These are phyloP conservation scores for Candida easanensis DNA, from an alignment of 805 yeast species.

Conservation along the genomic window DNA sequence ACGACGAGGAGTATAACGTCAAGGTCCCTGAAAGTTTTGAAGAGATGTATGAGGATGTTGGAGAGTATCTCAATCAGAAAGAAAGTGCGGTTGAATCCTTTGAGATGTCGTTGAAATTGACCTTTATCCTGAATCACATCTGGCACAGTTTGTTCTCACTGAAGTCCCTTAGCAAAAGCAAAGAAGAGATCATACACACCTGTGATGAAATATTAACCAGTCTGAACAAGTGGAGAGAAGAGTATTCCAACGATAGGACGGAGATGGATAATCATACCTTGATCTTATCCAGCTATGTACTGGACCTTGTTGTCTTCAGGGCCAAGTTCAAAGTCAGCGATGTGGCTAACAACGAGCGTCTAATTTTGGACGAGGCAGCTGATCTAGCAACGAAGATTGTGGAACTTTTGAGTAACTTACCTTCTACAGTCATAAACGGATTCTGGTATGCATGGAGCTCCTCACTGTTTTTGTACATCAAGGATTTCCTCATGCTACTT, in stretches of 20 bases:
- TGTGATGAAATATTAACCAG: constrained; percentile 2
- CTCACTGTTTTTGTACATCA: constrained; percentile 14
- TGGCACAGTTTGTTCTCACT: constrained; percentile 7
- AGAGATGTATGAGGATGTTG: constrained; percentile 7
- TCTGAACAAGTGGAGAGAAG: constrained; percentile 5
- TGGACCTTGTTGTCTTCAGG: constrained; percentile 7
- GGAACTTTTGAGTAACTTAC: neutral
- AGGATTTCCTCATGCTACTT: constrained; percentile 9
- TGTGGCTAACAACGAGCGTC: constrained; percentile 1
- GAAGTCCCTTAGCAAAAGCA: neutral
- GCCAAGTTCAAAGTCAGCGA: constrained; percentile 10
- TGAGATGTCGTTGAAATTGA: constrained; percentile 6
- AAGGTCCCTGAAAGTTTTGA: constrained; percentile 4
- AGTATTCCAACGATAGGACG: neutral
- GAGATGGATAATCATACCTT: neutral
- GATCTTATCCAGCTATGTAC: constrained; percentile 6
- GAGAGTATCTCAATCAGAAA: constrained; percentile 5
- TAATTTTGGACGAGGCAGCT: constrained; percentile 5
- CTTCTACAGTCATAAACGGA: constrained; percentile 3
- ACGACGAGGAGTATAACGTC: constrained; percentile 7
- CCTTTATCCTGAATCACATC: constrained; percentile 8
- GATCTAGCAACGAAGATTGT: constrained; percentile 2
- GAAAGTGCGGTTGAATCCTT: constrained; percentile 4
- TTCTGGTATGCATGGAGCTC: constrained; percentile 15
- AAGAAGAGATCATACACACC: neutral